Evolutionary conservation across 495 filamentous ascomycete genomes (phyloP).

Genomic region (Neurospora sp.): DNA sequence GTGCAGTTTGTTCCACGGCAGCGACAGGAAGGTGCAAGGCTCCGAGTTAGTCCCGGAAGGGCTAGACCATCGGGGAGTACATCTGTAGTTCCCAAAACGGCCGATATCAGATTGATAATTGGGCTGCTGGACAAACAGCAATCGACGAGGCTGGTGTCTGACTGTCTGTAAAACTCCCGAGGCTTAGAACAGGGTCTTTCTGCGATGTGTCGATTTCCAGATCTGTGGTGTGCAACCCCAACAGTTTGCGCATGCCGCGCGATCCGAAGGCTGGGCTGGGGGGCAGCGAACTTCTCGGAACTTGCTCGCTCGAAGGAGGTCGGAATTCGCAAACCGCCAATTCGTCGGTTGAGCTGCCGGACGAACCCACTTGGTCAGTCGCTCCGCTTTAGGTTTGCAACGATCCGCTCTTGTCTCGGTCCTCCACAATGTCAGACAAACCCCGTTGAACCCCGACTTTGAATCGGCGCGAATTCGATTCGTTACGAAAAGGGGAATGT

Average conservation of each 20-base stretch:
- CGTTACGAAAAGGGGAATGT: neutral
- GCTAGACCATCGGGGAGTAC: neutral
- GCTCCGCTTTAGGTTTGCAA: neutral
- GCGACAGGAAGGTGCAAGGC: neutral
- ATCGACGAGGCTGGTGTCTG: neutral
- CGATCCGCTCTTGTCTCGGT: neutral
- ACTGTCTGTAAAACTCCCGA: neutral
- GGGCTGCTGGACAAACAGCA: neutral
- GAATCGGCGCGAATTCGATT: neutral
- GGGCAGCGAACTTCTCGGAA: neutral
- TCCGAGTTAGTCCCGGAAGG: neutral
- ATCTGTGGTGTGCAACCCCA: neutral
- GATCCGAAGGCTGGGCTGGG: neutral
- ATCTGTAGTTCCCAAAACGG: neutral
- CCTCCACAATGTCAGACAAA: neutral
- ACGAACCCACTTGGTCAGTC: neutral
- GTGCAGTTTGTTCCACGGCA: neutral
- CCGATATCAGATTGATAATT: neutral
- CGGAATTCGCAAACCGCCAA: neutral
- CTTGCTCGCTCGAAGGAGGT: neutral
- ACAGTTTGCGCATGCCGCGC: neutral
- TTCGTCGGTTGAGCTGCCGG: neutral
- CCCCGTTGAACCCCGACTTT: neutral
- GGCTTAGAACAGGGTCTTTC: neutral
- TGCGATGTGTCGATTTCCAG: neutral